Evolutionary conservation across 2,329 filamentous ascomycete genomes (phyloP), one percentile per base, ranked within the genome.

Genomic region (Cladobotryum protrusum): DNA sequence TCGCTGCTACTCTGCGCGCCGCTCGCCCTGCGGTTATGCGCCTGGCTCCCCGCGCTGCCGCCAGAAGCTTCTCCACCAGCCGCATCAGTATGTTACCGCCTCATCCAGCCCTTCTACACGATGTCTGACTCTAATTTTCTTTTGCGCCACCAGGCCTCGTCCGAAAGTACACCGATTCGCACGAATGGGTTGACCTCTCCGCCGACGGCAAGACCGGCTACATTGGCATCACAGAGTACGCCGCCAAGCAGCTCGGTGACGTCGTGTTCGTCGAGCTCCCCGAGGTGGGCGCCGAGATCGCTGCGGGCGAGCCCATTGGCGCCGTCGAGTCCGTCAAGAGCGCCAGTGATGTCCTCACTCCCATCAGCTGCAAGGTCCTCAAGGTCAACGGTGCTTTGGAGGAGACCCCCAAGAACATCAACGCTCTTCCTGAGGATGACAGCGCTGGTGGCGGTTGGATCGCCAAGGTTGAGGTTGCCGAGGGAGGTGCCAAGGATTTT

Each of bases 291-390:
- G 74, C 83, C 59, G 80, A 85, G 61, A 79, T 95, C 54, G 71
- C 72, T 52, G 79, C 83, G 50, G 90, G 90, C 62, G 92, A 97
- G 65, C 78, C 86, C 57, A 87, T 97, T 59, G 93, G 93, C 59
- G 90, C 92, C 53, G 92, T 99, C 61, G 93, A 99, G 76, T 96
- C 90, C 3, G 93, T 99, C 70, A 99, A 99, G 79, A 93, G 87
- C 55, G 93, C 93, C n/a, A 92, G 89, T 56, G 93, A 99, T 68
- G 96, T 99, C 76, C 86, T 96, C 73, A 85, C 89, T 13, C 93
- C 93, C 15, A 80, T 96, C 58, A 73, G 78, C 47, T 92, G 92
- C 65, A 86, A 74, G 59, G 82, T 99, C 54, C 77, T 81, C 35
- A 81, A 86, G 63, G 77, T 84, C 62, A 99, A 99, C 74, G 64